Base-by-base conservation (phyloP, 148 eudicot genomes). In the Diospyros lotus region DNA sequence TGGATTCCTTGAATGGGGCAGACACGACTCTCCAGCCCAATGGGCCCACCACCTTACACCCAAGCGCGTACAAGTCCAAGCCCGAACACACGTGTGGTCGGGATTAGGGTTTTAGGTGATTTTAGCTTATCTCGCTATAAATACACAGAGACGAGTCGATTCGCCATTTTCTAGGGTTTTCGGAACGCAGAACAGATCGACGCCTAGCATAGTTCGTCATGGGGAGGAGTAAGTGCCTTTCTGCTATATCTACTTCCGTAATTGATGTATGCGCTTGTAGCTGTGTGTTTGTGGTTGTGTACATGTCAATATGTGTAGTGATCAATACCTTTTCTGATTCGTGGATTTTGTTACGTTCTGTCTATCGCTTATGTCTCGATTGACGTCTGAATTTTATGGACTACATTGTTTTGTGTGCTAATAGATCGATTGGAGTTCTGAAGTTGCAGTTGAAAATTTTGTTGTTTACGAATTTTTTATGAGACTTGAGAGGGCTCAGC, bases 191-290 rank as follows among this genome's bases (percentile, higher is more conserved):
- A 5, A 15, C 40, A 13, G 54, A 44, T 8, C 71, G 12, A 17
- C 46, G 53, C 2, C 1, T n/a, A 9, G 15, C 5, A 58, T 2
- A 15, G 4, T 3, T 62, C 77, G 80, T 75, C 77, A 81, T 81
- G 83, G 83, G 83, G 18, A 81, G 83, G 61, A 81, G 83, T 81
- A 73, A 68, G 77, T 72, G 14, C 12, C 43, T 69, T 48, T 69
- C 43, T 2, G 6, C 7, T 9, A 55, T 4, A 12, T 43, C 1
- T 41, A n/a, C 41, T 9, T 60, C 2, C 48, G 3, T 18, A 2
- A 28, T n/a, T 4, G 68, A 28, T 48, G 3, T 13, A 61, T 28
- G 48, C 14, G 28, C n/a, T 3, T 11, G 18, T 38, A 12, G 11
- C 28, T 42, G 41, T 51, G 9, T 28, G 10, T 6, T 60, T 44